These are phyloP conservation scores for Boletus reticuloceps DNA, from an alignment of 768 basidiomycete species.

Conservation along the genomic window DNA sequence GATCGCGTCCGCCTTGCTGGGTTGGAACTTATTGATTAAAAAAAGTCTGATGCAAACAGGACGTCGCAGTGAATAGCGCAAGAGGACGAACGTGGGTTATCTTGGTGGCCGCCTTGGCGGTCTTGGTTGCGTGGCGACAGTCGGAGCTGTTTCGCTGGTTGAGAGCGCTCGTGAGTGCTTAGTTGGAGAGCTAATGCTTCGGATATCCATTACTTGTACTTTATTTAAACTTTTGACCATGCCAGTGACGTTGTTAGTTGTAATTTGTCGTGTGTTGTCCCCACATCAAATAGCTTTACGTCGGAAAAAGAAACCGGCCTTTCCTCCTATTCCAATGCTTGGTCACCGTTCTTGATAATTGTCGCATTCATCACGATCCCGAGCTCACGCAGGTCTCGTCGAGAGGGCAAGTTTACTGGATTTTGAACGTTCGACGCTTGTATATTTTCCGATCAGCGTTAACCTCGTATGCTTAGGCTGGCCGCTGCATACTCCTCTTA, in stretches of 20 bases:
- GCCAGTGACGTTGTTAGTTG: neutral
- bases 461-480: no score
- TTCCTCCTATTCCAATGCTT: no score
- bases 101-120: conserved; percentile 6
- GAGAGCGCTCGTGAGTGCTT: conserved; percentile 17
- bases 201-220: neutral
- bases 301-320: no score
- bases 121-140: conserved; percentile 3
- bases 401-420: no score
- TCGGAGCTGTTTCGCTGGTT: neutral
- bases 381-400: no score
- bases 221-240: no score
- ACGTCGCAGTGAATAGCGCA: neutral
- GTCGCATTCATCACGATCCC: no score
- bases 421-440: no score
- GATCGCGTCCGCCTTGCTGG: neutral
- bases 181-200: neutral
- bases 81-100: neutral
- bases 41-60: conserved; percentile 5
- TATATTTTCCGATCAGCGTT: no score
- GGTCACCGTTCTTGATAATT: no score
- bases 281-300: neutral
- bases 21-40: conserved; percentile 12
- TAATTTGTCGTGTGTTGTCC: neutral
- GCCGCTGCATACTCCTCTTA: no score